A percentile compares a stretch with the other conserved stretches of the same genome.
Conservation (phyloP, 1,139 yeast genomes). For the Taiozyma sp. region DNA sequence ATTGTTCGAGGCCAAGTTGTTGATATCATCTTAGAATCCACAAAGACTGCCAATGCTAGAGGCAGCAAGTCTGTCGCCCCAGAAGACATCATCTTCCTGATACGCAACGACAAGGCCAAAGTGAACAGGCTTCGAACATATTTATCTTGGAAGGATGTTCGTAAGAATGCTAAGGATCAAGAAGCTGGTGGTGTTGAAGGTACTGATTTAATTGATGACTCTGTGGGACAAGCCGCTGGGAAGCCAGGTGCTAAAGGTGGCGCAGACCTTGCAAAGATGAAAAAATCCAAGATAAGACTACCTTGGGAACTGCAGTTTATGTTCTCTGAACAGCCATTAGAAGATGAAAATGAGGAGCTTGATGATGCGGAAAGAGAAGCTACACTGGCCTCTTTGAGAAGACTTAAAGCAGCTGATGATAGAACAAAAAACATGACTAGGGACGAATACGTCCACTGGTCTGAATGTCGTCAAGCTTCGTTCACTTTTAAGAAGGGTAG, state of each 20-base stretch:
- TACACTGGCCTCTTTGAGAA: conserved; percentile 75
- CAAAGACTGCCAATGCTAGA: conserved; percentile 69
- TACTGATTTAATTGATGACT: conserved; percentile 29
- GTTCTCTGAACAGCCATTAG: conserved; percentile 87
- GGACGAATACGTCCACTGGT: conserved; percentile 98
- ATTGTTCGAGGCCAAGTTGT: conserved; percentile 94
- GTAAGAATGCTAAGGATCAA: conserved; percentile 95
- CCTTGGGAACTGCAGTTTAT: conserved; percentile 96
- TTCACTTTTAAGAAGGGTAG: conserved; percentile 92
- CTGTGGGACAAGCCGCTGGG: conserved; percentile 27
- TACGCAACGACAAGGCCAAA: conserved; percentile 91
- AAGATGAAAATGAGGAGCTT: conserved; percentile 70
- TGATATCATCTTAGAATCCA: conserved; percentile 76
- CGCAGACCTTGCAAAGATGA: conserved; percentile 55
- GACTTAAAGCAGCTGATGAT: conserved; percentile 91
- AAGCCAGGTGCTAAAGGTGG: conserved; percentile 30
- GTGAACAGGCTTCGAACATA: conserved; percentile 88
- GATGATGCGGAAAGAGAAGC: conserved; percentile 87
- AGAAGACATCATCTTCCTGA: conserved; percentile 88
- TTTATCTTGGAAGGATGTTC: conserved; percentile 93
- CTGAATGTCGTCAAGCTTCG: conserved; percentile 96
- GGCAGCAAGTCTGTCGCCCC: conserved; percentile 86
- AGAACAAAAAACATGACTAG: conserved; percentile 90
- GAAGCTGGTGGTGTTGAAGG: conserved; percentile 52
- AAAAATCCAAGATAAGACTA: conserved; percentile 73